Base-by-base conservation (phyloP, 345 rosid genomes). In the Linum trigynum region DNA sequence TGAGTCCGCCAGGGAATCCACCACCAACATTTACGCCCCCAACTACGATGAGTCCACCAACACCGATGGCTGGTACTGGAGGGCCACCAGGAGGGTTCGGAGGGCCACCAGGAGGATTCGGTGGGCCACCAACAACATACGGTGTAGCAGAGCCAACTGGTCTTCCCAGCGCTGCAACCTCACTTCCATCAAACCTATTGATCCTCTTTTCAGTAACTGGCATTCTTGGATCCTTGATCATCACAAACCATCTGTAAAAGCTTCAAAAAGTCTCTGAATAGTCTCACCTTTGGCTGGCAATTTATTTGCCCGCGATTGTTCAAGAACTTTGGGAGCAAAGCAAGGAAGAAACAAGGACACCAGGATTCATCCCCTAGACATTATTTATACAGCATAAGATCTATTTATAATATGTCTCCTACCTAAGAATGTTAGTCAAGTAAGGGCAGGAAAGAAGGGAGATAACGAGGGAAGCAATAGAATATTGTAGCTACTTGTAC, bases 131-230 rank as follows among this genome's bases (percentile, higher is more conserved):
- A 57, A 61, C 85, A 51, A 73, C 79, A 35, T 90, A 62, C 4
- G 94, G 96, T 2, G 82, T 84, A 53, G 87, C 86, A 59, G 96
- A 84, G 78, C 97, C 99, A 65, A 79, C 89, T 9, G 89, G 96
- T 55, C 77, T 75, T 60, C 97, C 97, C 41, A 92, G 72, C 80
- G 86, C 96, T 60, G 88, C 98, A 67, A 73, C 74, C 71, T 65
- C 75, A 36, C 50, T 76, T 42, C 75, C 87, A 53, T 66, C 65
- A 72, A 72, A 77, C 77, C 65, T 70, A 53, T 67, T 78, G 67
- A 67, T 79, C 69, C 57, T 87, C 68, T 73, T 81, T 71, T 64
- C 79, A 40, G 71, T 81, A 50, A 64, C 78, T 55, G 77, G 76
- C 6, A 55, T 67, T 9, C 60, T 75, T 58, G 75, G 77, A 64